phyloP scores from a whole-genome alignment of 1,284 basidiomycete genomes.

The Calocybe gambosa region DNA sequence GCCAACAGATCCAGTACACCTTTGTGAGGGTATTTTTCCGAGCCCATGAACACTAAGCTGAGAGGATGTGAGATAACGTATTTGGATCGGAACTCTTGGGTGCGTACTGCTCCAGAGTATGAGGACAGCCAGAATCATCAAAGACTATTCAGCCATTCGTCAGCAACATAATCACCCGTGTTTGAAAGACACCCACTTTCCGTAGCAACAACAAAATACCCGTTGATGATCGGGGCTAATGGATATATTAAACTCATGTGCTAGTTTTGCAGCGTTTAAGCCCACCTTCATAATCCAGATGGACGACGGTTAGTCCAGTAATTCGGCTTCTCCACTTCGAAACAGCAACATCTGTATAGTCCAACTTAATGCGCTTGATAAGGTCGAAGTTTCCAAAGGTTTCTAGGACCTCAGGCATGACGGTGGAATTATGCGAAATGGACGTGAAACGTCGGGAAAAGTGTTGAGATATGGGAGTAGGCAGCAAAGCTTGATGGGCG shows the following conservation, averaged over 20 bases:
- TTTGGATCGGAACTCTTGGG: background rate
- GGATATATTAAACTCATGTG: slow-evolving; percentile 5
- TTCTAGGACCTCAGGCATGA: slow-evolving; percentile 24
- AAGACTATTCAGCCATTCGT: slow-evolving; percentile 52
- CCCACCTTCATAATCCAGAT: slow-evolving; percentile 78
- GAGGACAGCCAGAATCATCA: slow-evolving; percentile 88
- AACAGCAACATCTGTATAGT: slow-evolving; percentile 70
- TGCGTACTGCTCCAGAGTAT: slow-evolving; percentile 86
- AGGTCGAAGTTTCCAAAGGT: slow-evolving; percentile 76
- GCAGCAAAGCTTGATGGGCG: slow-evolving; percentile 19
- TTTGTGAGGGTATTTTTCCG: slow-evolving; percentile 93
- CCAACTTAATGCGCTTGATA: slow-evolving; percentile 63
- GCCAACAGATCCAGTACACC: slow-evolving; percentile 97
- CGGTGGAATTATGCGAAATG: slow-evolving; percentile 6
- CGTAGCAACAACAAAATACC: slow-evolving; percentile 88
- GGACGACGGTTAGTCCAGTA: slow-evolving; percentile 75
- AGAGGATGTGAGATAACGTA: slow-evolving; percentile 9
- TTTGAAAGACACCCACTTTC: slow-evolving; percentile 60
- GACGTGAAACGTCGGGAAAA: slow-evolving; percentile 15
- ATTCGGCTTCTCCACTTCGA: slow-evolving; percentile 82
- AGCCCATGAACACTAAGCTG: slow-evolving; percentile 91
- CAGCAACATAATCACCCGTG: background rate
- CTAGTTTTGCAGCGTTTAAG: background rate
- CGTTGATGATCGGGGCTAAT: slow-evolving; percentile 83
- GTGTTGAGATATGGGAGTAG: slow-evolving; percentile 22